Base-by-base conservation (phyloP, 768 basidiomycete genomes). In the Hericium rajendrae region DNA sequence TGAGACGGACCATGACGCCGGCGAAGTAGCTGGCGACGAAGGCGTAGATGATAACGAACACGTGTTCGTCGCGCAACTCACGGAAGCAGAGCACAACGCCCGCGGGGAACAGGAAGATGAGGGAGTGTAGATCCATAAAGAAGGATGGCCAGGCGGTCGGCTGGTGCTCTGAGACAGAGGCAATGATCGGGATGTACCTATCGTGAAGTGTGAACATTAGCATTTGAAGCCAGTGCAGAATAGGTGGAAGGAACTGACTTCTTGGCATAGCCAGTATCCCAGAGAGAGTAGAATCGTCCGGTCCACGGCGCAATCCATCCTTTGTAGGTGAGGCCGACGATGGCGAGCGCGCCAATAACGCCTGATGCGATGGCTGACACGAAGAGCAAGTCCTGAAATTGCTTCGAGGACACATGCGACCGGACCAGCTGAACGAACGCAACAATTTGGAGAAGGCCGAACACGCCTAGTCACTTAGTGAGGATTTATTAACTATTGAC, bases 61-160 rank as follows among this genome's bases (percentile, higher is more conserved):
- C 76, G 67, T 99, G 97, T 68, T 97, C 97, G 69, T 99, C 97
- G 28, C 92, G 84, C 20, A 99, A 79, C 66, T 94, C 81, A 59
- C 83, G 84, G 91, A 98, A 98, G 73, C 93, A 97, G 50, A 97
- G 74, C 66, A 90, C 76, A 39, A 98, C 92, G 62, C 97, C 97
- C 16, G 93, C 95, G 3, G 97, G 97, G 84, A 99, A 99, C 53
- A 94, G 74, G 82, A 94, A 97, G 62, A 98, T 88, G 68, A 99
- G 85, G 80, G 97, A 88, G 66, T 97, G 90, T 56, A 99, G 85
- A 70, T 99, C 97, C 88, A 97, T 98, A 78, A 95, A 98, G 81
- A 98, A 98, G 2, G 97, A 88, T 10, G 97, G 95, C 97, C 97
- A 99, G 39, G 97, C 97, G 5, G 97, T 98, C 16, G 97, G 97